Evolutionary conservation across 2,329 filamentous ascomycete species (phyloP).

Genomic region (Rutstroemia sp.): DNA sequence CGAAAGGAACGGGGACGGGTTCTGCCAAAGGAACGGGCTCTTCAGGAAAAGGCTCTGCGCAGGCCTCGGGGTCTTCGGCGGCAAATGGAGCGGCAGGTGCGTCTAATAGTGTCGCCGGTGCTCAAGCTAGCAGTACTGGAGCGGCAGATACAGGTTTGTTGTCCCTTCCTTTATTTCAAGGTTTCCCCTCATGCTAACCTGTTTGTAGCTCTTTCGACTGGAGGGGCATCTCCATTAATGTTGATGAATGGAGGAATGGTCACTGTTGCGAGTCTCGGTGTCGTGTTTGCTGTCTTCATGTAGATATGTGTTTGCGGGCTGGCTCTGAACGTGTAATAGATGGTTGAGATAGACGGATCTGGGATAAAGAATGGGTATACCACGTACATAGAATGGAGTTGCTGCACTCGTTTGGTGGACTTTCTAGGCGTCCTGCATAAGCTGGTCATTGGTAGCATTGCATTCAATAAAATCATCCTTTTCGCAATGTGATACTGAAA

Average conservation of each 20-base stretch:
- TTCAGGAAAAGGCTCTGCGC: neutral
- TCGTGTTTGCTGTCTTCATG: conserved; percentile 28
- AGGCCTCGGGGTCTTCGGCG: neutral
- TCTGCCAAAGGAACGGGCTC: neutral
- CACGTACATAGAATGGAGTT: no score
- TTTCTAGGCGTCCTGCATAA: no score
- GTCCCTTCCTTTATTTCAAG: no score
- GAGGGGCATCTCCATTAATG: conserved; percentile 17
- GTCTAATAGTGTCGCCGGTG: neutral
- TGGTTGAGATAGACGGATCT: no score
- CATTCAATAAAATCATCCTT: no score
- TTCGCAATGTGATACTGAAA: no score
- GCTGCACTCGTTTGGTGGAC: no score
- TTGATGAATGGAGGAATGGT: conserved; percentile 24
- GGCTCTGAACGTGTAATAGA: neutral
- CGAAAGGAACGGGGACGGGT: neutral
- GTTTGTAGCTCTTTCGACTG: conserved; percentile 11
- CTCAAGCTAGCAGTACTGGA: neutral
- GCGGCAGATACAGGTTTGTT: neutral
- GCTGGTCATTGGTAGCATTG: no score
- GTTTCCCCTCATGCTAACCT: neutral
- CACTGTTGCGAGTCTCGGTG: conserved; percentile 24
- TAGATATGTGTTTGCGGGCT: conserved; percentile 11
- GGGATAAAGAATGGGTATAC: neutral
- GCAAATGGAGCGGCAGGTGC: conserved; percentile 5